Evolutionary conservation across 805 yeast genomes (phyloP).

Genomic region (Barnettozyma wickerhamii): DNA sequence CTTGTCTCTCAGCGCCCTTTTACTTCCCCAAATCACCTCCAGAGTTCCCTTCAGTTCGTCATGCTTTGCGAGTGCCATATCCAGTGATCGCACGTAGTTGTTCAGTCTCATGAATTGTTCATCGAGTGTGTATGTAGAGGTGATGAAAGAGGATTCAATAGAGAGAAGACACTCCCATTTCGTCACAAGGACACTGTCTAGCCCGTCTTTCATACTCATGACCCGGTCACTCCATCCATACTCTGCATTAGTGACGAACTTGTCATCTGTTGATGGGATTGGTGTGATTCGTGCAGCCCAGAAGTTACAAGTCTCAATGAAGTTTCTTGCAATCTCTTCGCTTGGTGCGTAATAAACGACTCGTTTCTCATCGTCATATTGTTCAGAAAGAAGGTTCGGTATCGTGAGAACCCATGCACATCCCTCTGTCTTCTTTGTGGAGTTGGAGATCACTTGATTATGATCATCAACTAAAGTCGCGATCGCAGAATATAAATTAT

Average conservation of each 20-base stretch:
- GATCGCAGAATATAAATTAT: slow-evolving; percentile 24
- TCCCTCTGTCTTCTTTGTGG: slow-evolving; percentile 15
- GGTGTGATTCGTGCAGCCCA: slow-evolving; percentile 88
- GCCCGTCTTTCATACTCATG: slow-evolving; percentile 19
- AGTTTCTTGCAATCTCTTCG: slow-evolving; percentile 59
- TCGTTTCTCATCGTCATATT: slow-evolving; percentile 17
- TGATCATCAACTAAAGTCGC: slow-evolving; percentile 19
- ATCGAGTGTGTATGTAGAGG: slow-evolving; percentile 26
- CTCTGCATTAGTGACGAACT: slow-evolving; percentile 67
- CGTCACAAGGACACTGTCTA: slow-evolving; percentile 18
- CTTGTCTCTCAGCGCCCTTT: slow-evolving; percentile 6
- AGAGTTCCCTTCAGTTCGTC: slow-evolving; percentile 34
- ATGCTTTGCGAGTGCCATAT: slow-evolving; percentile 39
- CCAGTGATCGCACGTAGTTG: slow-evolving; percentile 36
- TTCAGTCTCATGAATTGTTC: slow-evolving; percentile 38
- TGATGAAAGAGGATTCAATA: slow-evolving; percentile 26
- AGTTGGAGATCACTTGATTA: slow-evolving; percentile 19
- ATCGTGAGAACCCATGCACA: slow-evolving; percentile 24
- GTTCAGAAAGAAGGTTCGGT: slow-evolving; percentile 20
- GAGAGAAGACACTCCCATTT: slow-evolving; percentile 25
- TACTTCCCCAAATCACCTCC: slow-evolving; percentile 31
- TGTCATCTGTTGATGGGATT: slow-evolving; percentile 64
- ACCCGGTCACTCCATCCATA: slow-evolving; percentile 63
- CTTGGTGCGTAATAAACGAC: slow-evolving; percentile 23
- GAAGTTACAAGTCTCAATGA: slow-evolving; percentile 75